These are phyloP conservation scores for Turnera subulata DNA, from an alignment of 345 rosid genomes.

Conservation along the genomic window DNA sequence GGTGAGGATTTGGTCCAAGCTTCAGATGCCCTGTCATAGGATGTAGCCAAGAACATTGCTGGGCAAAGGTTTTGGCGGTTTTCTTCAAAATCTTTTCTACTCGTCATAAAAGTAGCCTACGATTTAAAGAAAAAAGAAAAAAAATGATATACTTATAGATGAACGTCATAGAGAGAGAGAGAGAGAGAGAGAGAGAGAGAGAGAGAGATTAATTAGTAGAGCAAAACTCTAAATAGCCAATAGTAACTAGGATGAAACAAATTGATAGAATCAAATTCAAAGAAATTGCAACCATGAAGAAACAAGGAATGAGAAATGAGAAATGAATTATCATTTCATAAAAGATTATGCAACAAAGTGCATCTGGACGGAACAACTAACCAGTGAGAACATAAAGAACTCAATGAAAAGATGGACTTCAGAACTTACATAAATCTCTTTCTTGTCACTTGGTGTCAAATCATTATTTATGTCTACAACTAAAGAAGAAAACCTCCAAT, in stretches of 20 bases:
- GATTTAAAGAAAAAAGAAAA: not conserved
- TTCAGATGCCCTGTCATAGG: slow-evolving; percentile 89
- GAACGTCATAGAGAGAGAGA: too few relatives aligned
- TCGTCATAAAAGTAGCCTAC: slow-evolving; percentile 65
- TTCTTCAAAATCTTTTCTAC: slow-evolving; percentile 54
- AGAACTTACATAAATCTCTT: slow-evolving; percentile 71
- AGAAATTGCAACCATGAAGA: too few relatives aligned
- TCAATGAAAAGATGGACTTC: slow-evolving; percentile 2
- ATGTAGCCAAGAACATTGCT: slow-evolving; percentile 81
- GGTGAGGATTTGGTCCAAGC: slow-evolving; percentile 82
- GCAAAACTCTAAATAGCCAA: too few relatives aligned
- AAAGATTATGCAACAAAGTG: too few relatives aligned
- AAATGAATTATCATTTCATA: too few relatives aligned
- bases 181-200: too few relatives aligned
- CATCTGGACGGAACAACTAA: not conserved
- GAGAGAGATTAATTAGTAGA: too few relatives aligned
- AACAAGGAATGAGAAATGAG: too few relatives aligned
- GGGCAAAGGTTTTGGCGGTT: slow-evolving; percentile 46
- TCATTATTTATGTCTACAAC: slow-evolving; percentile 82
- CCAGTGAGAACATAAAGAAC: slow-evolving; percentile 5
- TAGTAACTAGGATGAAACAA: too few relatives aligned
- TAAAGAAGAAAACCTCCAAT: slow-evolving; percentile 80
- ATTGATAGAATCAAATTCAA: too few relatives aligned
- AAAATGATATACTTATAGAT: too few relatives aligned
- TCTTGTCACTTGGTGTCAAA: slow-evolving; percentile 53